Percentiles rank a stretch among this genome's conserved stretches.
Conservation (phyloP, 306 rosid species). For the Trifolium fragiferum region DNA sequence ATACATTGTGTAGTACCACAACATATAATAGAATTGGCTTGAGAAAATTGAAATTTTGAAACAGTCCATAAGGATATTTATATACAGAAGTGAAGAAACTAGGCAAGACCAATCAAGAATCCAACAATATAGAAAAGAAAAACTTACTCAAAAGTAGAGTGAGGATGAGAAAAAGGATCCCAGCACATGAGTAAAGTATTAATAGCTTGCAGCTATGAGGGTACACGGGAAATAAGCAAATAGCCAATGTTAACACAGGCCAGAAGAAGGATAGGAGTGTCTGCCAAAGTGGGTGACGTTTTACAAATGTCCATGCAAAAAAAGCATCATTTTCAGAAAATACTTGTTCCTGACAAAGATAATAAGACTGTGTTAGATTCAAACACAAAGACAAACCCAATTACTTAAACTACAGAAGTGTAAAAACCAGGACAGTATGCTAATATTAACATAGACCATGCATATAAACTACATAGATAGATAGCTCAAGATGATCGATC, state of each 20-base stretch:
- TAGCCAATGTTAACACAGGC: conserved; percentile 97
- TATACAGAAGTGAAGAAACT: conserved; percentile 31
- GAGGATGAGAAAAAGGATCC: conserved; percentile 82
- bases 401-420: conserved; percentile 9
- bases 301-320: conserved; percentile 96
- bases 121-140: conserved; percentile 24
- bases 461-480: conserved; percentile 28
- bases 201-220: conserved; percentile 94
- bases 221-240: conserved; percentile 97
- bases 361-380: conserved; percentile 44
- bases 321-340: conserved; percentile 95
- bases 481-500: conserved; percentile 15
- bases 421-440: conserved; percentile 7
- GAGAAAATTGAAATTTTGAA: conserved; percentile 3
- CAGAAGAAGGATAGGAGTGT: conserved; percentile 96
- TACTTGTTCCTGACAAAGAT: conserved; percentile 78
- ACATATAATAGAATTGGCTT: conserved; percentile 32
- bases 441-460: conserved; percentile 21
- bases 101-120: conserved; percentile 3
- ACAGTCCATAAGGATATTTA: conserved; percentile 8
- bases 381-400: conserved; percentile 9
- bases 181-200: conserved; percentile 93
- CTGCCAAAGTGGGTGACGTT: conserved; percentile 95
- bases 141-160: conserved; percentile 85
- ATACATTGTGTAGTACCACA: conserved; percentile 24